These are phyloP conservation scores for Podaxis sp. DNA, from an alignment of 768 basidiomycete genomes.

Conservation along the genomic window DNA sequence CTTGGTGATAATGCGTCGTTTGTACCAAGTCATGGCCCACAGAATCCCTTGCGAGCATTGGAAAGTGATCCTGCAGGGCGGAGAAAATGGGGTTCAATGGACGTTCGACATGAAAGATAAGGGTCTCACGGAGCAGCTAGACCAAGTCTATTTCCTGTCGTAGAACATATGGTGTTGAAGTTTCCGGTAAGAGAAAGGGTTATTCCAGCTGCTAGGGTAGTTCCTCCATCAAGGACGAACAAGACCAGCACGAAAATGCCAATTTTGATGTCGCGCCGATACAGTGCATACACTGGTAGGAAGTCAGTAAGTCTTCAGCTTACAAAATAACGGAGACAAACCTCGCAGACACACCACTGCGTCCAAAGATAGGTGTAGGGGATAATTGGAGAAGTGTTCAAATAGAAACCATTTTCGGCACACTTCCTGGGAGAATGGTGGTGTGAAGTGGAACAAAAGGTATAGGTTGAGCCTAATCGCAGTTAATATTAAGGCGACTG, in stretches of 20 bases:
- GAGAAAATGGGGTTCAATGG: too few species aligned
- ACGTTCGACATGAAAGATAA: too few species aligned
- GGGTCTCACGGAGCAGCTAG: background rate
- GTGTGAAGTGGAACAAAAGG: background rate
- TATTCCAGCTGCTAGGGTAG: background rate
- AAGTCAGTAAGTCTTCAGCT: background rate
- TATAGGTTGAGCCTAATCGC: background rate
- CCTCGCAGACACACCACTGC: background rate
- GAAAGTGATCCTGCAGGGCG: background rate
- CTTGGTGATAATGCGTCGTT: background rate
- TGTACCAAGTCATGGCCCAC: background rate
- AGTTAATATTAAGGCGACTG: too few species aligned
- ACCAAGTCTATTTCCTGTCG: background rate
- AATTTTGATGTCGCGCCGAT: background rate
- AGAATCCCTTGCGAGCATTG: background rate
- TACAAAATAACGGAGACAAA: constrained; percentile 2
- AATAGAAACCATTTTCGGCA: constrained; percentile 7
- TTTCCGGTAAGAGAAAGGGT: background rate
- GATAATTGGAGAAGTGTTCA: background rate
- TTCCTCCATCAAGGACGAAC: background rate
- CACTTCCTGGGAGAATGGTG: background rate
- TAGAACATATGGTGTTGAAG: background rate
- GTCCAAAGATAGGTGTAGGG: background rate
- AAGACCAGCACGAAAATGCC: background rate
- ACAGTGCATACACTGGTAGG: background rate